Evolutionary conservation across 805 yeast species (phyloP).

Genomic region (Candida tammaniensis): DNA sequence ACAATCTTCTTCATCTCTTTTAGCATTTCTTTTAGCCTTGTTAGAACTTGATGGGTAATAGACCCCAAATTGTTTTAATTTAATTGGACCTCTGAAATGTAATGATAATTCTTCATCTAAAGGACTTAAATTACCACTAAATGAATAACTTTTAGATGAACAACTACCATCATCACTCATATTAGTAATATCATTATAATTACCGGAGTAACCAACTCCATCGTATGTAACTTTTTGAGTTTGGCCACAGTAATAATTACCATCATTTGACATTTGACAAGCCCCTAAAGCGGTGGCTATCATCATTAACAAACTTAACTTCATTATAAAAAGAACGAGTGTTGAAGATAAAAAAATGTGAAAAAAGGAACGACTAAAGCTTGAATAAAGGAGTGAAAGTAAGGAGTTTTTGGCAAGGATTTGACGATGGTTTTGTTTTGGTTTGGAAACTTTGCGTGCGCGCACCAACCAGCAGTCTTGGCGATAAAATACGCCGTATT

Average conservation of each 20-base stretch:
- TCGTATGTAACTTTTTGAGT: constrained; percentile 65
- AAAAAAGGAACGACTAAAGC: background rate
- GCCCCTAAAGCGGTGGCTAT: constrained; percentile 9
- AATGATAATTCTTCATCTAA: constrained; percentile 83
- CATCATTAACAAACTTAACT: no score
- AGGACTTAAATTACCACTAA: constrained; percentile 75
- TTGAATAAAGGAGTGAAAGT: background rate
- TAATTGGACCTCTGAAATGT: constrained; percentile 88
- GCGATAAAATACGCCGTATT: no score
- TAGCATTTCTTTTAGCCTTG: constrained; percentile 35
- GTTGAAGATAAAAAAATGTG: no score
- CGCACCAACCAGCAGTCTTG: no score
- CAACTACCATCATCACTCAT: constrained; percentile 79
- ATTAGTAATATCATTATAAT: constrained; percentile 72
- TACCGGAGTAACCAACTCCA: constrained; percentile 81
- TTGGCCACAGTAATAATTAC: constrained; percentile 81
- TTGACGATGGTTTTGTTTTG: no score
- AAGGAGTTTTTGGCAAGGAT: no score
- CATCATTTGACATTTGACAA: constrained; percentile 25
- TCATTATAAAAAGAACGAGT: no score
- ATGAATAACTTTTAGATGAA: constrained; percentile 51
- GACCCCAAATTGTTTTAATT: constrained; percentile 82
- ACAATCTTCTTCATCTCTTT: constrained; percentile 41
- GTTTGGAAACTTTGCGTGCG: no score
- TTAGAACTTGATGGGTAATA: constrained; percentile 61